These are phyloP conservation scores for Trypanosoma congolense DNA, from an alignment of 208 protist genomes.

Conservation along the genomic window DNA sequence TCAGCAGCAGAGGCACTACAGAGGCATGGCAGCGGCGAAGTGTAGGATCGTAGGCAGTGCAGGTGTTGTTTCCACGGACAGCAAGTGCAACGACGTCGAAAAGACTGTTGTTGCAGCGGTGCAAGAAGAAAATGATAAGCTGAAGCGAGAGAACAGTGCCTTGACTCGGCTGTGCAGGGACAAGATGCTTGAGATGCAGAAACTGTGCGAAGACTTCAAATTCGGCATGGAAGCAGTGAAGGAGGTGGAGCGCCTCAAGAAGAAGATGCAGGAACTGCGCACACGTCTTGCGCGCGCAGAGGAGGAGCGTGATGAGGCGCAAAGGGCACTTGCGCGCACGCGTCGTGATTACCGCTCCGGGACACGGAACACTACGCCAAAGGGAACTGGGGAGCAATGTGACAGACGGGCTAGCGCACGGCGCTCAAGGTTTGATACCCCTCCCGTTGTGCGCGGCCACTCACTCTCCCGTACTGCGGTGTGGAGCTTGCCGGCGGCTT, in stretches of 20 bases:
- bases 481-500: conserved; percentile 52
- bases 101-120: conserved; percentile 11
- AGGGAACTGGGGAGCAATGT: conserved; percentile 14
- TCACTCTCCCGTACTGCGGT: conserved; percentile 3
- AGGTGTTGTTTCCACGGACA: not conserved
- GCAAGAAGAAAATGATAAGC: conserved; percentile 46
- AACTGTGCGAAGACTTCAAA: conserved; percentile 71
- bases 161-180: conserved; percentile 58
- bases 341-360: conserved; percentile 7
- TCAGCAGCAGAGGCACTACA: conserved; percentile 2
- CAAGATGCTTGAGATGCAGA: conserved; percentile 86
- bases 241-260: conserved; percentile 42
- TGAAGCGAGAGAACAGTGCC: conserved; percentile 57
- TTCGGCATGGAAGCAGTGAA: conserved; percentile 29
- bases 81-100: conserved; percentile 5
- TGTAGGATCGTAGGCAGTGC: too few species aligned
- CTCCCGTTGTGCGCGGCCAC: conserved; percentile 5
- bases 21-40: not conserved
- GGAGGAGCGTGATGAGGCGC: conserved; percentile 30
- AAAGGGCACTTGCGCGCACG: conserved; percentile 24
- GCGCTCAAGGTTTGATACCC: conserved; percentile 28
- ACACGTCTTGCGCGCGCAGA: conserved; percentile 35
- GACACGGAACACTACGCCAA: not conserved
- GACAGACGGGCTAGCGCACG: conserved; percentile 1
- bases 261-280: conserved; percentile 44